phyloP scores from a whole-genome alignment of 2,329 filamentous ascomycete genomes.

The Mycogone perniciosa region DNA sequence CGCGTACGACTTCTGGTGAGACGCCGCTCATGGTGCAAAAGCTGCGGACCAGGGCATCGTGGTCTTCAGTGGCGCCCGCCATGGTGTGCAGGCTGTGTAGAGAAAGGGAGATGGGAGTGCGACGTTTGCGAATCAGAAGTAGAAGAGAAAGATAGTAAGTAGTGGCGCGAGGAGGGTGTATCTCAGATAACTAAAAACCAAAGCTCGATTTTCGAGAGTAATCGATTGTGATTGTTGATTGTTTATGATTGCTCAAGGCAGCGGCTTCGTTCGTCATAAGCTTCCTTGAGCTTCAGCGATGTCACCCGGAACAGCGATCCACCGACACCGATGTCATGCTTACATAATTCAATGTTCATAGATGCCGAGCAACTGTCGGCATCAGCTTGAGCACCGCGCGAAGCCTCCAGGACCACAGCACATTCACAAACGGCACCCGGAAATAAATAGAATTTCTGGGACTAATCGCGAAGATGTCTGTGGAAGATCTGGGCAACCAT shows the following conservation, averaged over 20 bases:
- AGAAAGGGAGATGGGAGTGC: neutral
- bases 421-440: neutral
- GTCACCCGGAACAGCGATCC: constrained; percentile 25
- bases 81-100: constrained; percentile 19
- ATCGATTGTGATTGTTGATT: too few species aligned
- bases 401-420: neutral
- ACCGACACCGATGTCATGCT: constrained; percentile 18
- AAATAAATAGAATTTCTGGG: neutral
- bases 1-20: constrained; percentile 22
- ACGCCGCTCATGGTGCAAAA: constrained; percentile 24
- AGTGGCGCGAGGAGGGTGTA: too few species aligned
- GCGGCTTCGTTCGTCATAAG: constrained; percentile 14
- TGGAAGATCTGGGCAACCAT: constrained; percentile 45
- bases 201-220: too few species aligned
- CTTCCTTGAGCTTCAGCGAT: constrained; percentile 6
- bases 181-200: too few species aligned
- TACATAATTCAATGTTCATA: constrained; percentile 16
- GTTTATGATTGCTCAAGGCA: constrained; percentile 10
- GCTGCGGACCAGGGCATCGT: constrained; percentile 22
- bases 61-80: constrained; percentile 22
- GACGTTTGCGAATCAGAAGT: neutral
- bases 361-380: constrained; percentile 5
- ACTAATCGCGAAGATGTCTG: constrained; percentile 40
- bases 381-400: neutral
- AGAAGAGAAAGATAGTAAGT: too few species aligned